These are phyloP conservation scores for Monilinia fructigena DNA, from an alignment of 2,329 filamentous ascomycete species.

Conservation along the genomic window DNA sequence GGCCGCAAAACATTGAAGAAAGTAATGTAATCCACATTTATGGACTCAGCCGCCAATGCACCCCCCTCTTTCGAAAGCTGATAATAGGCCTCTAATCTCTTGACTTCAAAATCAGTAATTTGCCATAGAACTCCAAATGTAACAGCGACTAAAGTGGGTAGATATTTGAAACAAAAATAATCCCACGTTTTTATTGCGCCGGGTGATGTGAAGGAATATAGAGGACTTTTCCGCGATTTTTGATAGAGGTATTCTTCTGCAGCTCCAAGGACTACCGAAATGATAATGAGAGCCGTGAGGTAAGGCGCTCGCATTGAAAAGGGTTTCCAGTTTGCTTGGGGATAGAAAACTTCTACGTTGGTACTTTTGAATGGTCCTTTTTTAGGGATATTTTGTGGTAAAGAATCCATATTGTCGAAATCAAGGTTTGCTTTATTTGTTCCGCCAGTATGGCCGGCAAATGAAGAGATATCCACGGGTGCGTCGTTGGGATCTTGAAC, in stretches of 20 bases:
- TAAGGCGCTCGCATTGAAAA: conserved; percentile 65
- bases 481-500: conserved; percentile 40
- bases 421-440: conserved; percentile 23
- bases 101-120: conserved; percentile 64
- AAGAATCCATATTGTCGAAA: conserved; percentile 29
- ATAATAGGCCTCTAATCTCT: conserved; percentile 65
- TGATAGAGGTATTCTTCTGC: conserved; percentile 57
- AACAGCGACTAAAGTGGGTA: conserved; percentile 60
- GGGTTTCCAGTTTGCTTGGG: conserved; percentile 65
- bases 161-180: conserved; percentile 64
- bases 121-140: conserved; percentile 65
- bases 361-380: conserved; percentile 35
- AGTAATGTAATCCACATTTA: conserved; percentile 67
- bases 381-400: conserved; percentile 27
- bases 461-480: conserved; percentile 36
- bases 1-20: conserved; percentile 65
- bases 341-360: conserved; percentile 56
- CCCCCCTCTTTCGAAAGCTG: conserved; percentile 61
- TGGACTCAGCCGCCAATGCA: conserved; percentile 61
- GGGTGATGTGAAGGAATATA: conserved; percentile 48
- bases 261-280: conserved; percentile 54
- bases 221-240: conserved; percentile 46
- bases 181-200: conserved; percentile 49
- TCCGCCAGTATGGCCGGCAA: conserved; percentile 28
- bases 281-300: conserved; percentile 51